Evolutionary conservation across 495 filamentous ascomycete genomes (phyloP), one percentile per base, ranked within the genome.

Genomic region (Antarctomyces pellizariae): DNA sequence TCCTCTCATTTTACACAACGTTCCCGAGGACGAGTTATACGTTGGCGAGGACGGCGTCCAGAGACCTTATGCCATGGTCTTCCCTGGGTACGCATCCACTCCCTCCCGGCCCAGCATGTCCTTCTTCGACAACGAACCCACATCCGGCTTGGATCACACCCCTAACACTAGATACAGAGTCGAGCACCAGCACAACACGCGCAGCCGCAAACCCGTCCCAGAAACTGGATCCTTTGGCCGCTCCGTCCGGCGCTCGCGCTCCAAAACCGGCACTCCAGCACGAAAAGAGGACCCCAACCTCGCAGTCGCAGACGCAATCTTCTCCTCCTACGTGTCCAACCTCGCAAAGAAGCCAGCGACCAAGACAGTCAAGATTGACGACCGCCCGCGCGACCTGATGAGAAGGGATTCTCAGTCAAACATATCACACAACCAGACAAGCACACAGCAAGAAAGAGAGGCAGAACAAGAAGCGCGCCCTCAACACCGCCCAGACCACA

Each of bases 211-310:
- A 38, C 38, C 47, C 16, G 46, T 48, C 4, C 45, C 53, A 18
- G 61, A 65, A 39, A 52, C 54, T 0, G 61, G 61, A 7, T 57
- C 59, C 2, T 65, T 65, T 37, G 61, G 61, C 22, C 61, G 62
- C 32, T 65, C 61, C 13, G 59, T 53, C 16, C 48, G 56, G 21
- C 44, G 61, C 30, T 61, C 59, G 25, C 46, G 58, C 29, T 57
- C 58, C 9, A 51, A 54, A 24, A 59, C 57, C 3, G 53, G 50
- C 20, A 62, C 53, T 5, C 59, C 54, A 13, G 57, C 53, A 9
- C 55, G 54, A 8, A 50, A 49, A 42, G 59, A 64, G 36, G 59
- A 65, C 41, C 56, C 59, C 17, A 64, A 59, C 6, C 42, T 61
- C 39, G 52, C 54, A 29, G 60, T 49, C 9, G 59, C 56, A 18